phyloP scores from a whole-genome alignment of 1,284 basidiomycete genomes.

The Sanghuangporus baumii region DNA sequence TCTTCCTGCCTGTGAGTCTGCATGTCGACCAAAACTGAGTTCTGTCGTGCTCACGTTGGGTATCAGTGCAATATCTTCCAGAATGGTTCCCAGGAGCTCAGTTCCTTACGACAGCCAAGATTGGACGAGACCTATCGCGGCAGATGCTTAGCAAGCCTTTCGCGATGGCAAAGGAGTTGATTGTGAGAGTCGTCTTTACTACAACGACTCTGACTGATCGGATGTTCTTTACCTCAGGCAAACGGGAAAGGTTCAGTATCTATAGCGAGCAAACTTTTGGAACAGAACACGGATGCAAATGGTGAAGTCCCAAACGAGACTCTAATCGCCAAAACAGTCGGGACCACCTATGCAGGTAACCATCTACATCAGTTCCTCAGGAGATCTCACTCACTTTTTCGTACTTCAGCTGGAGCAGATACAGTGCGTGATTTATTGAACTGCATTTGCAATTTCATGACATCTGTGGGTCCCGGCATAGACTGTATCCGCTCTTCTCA shows the following conservation, averaged over 20 bases:
- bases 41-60: not conserved
- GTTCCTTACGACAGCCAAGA: constrained; percentile 14
- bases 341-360: constrained; percentile 1
- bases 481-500: not conserved
- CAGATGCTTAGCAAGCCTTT: constrained; percentile 1
- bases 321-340: constrained; percentile 8
- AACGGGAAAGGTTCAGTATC: constrained; percentile 11
- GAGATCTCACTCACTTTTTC: not conserved
- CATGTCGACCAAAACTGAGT: not conserved
- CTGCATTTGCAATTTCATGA: not conserved
- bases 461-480: not conserved
- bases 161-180: not conserved
- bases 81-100: constrained; percentile 20
- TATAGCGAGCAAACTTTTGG: constrained; percentile 11
- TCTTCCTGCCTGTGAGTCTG: constrained; percentile 7
- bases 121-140: not conserved
- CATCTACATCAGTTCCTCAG: not conserved
- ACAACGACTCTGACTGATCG: not conserved
- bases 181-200: not conserved
- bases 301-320: constrained; percentile 4
- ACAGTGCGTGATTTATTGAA: not conserved
- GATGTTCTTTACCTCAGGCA: not conserved
- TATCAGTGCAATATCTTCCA: constrained; percentile 19
- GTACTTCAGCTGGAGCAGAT: not conserved
- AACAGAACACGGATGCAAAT: not conserved